A percentile compares a stretch with the other conserved stretches of the same genome.
These are phyloP conservation scores for Chenopodium album DNA, from an alignment of 148 eudicot genomes.

Conservation along the genomic window DNA sequence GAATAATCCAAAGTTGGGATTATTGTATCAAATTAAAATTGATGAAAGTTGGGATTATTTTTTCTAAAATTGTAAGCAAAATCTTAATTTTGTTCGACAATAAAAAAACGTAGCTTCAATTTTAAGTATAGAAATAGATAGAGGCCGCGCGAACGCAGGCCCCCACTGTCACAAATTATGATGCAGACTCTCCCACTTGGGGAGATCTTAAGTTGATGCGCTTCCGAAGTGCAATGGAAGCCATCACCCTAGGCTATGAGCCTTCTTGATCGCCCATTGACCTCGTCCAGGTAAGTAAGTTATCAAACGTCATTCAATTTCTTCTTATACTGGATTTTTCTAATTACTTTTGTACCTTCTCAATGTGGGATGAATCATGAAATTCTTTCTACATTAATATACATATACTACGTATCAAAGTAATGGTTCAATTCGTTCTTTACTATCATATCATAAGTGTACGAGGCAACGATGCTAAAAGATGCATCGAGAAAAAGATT, in stretches of 20 bases:
- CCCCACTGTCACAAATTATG: slow-evolving; percentile 47
- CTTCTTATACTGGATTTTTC: background rate
- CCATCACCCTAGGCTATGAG: slow-evolving; percentile 29
- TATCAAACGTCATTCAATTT: slow-evolving; percentile 8
- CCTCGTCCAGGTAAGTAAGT: slow-evolving; percentile 37
- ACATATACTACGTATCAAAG: no score
- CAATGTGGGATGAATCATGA: background rate
- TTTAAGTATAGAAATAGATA: background rate
- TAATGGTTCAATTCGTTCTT: no score
- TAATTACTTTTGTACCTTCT: no score
- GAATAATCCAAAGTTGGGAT: no score
- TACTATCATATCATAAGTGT: no score
- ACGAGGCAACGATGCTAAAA: no score
- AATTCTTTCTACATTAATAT: background rate
- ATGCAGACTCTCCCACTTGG: slow-evolving; percentile 34
- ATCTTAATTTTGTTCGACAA: no score
- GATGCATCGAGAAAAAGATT: no score
- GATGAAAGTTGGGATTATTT: no score
- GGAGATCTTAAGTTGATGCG: slow-evolving; percentile 31
- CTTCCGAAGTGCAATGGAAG: slow-evolving; percentile 29
- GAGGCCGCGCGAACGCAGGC: slow-evolving; percentile 59
- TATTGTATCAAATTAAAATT: no score
- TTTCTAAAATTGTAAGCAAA: no score
- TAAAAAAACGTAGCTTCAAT: no score
- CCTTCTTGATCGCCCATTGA: slow-evolving; percentile 26